These are phyloP conservation scores for Tranzscheliella williamsii DNA, from an alignment of 1,284 basidiomycete species.

Conservation along the genomic window DNA sequence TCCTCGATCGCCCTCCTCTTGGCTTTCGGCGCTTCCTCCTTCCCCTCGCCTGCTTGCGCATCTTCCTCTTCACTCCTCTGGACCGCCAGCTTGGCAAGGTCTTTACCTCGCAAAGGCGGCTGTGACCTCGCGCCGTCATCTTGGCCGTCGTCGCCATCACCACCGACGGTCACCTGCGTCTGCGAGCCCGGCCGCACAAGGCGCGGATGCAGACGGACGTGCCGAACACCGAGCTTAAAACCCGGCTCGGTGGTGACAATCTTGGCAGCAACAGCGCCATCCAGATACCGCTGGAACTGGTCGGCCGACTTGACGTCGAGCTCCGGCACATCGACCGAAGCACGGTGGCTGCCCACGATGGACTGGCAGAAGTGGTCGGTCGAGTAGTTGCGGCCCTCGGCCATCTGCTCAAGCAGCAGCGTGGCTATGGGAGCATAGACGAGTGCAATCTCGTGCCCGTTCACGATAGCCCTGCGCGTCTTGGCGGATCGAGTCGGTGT, in stretches of 20 bases:
- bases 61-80: constrained; percentile 1
- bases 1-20: constrained; percentile 17
- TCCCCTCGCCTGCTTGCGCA: constrained; percentile 2
- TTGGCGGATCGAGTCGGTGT: no score
- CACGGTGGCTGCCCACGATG: constrained; percentile 13
- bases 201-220: constrained; percentile 28
- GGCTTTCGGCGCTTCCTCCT: constrained; percentile 2
- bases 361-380: constrained; percentile 41
- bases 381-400: constrained; percentile 33
- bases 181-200: constrained; percentile 4
- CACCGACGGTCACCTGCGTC: constrained; percentile 9
- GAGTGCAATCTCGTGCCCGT: constrained; percentile 25
- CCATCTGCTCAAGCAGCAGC: constrained; percentile 31
- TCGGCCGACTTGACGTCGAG: constrained; percentile 9
- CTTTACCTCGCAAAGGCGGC: no score
- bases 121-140: no score
- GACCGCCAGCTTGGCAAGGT: no score
- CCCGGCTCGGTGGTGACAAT: constrained; percentile 41
- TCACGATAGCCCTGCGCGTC: constrained; percentile 15
- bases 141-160: constrained; percentile 8
- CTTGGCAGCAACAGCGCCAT: constrained; percentile 24
- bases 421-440: constrained; percentile 18
- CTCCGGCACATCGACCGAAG: constrained; percentile 8
- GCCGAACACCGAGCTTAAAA: constrained; percentile 25
- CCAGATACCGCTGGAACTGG: constrained; percentile 28